Conservation (phyloP, 805 yeast species). For the Lipomyces spencermartinsiae region DNA sequence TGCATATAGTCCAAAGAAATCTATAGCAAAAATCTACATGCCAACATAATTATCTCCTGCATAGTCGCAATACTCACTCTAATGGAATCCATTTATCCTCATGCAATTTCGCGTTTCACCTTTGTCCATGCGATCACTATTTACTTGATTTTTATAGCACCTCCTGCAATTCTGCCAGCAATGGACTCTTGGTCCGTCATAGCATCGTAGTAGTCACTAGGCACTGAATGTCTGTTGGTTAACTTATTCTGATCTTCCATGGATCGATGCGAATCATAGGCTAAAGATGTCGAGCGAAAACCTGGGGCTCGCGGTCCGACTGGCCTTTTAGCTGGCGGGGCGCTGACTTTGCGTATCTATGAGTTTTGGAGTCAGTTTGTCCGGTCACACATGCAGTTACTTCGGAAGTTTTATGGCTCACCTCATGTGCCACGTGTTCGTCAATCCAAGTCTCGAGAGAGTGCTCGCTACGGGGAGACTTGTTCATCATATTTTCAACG, state of each 20-base stretch:
- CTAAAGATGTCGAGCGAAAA: not conserved
- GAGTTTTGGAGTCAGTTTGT: not conserved
- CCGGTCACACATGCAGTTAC: not conserved
- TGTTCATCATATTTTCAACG: not conserved
- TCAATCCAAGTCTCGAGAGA: slow-evolving; percentile 12
- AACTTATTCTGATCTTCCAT: not conserved
- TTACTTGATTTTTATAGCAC: not conserved
- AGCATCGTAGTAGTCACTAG: not conserved
- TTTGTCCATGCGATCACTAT: not conserved
- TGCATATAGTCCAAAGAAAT: not conserved
- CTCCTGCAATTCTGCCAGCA: not conserved
- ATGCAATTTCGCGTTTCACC: not conserved
- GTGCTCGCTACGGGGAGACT: not conserved
- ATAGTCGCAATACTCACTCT: not conserved
- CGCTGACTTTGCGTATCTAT: not conserved
- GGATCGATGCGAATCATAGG: not conserved
- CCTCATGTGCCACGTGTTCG: not conserved
- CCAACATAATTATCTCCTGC: not conserved
- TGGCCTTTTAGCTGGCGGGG: not conserved
- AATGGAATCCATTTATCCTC: not conserved
- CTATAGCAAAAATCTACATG: not conserved
- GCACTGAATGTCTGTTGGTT: not conserved
- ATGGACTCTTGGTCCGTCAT: not conserved
- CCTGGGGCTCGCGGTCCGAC: slow-evolving; percentile 2
- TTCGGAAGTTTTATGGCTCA: not conserved